These are phyloP conservation scores for Ganoderma leucocontextum DNA, from an alignment of 1,284 basidiomycete species.

Conservation along the genomic window DNA sequence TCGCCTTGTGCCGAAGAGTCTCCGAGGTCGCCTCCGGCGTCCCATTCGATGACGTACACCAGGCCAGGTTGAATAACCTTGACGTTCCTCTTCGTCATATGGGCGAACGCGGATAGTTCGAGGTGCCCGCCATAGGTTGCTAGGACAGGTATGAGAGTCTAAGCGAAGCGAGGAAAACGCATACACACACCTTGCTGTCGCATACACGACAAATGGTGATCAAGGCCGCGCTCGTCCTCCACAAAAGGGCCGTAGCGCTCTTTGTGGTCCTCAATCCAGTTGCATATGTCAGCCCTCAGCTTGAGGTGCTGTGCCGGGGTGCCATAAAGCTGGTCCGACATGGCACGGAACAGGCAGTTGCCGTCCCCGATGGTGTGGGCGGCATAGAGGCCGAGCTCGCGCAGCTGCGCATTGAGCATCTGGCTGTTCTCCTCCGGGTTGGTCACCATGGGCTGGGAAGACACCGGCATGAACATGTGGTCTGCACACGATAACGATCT, in stretches of 20 bases:
- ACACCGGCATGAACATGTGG: conserved; percentile 32
- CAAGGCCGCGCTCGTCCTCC: conserved; percentile 83
- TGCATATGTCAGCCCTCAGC: conserved; percentile 81
- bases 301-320: conserved; percentile 73
- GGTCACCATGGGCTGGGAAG: conserved; percentile 49
- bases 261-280: conserved; percentile 79
- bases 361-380: conserved; percentile 85
- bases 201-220: conserved; percentile 79
- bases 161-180: conserved; percentile 13
- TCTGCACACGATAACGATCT: conserved; percentile 23
- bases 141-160: conserved; percentile 37
- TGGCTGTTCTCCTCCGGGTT: conserved; percentile 73
- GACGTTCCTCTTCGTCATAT: conserved; percentile 79
- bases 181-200: conserved; percentile 69
- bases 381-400: conserved; percentile 79
- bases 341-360: conserved; percentile 87
- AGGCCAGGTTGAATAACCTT: conserved; percentile 92
- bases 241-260: conserved; percentile 88
- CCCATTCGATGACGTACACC: conserved; percentile 84
- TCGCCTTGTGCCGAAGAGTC: conserved; percentile 38
- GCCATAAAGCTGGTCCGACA: conserved; percentile 86
- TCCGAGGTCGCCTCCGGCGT: conserved; percentile 54
- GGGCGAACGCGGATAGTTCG: conserved; percentile 90
- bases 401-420: conserved; percentile 73
- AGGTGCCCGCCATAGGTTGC: conserved; percentile 93